Evolutionary conservation across 208 protist species (phyloP).

Genomic region (Dictyostelium gargantuum): DNA sequence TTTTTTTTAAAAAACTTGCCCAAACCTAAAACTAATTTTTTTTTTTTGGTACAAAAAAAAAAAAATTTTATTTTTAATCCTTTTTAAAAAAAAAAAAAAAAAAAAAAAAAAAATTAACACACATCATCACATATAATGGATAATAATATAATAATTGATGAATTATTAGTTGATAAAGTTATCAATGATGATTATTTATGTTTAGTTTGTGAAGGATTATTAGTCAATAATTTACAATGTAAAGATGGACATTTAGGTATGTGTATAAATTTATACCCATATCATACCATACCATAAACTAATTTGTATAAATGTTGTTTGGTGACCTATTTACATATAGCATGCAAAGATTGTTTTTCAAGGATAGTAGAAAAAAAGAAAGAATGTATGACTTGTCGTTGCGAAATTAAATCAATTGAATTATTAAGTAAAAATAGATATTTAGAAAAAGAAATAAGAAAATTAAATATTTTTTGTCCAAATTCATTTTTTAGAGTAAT

Average conservation of each 20-base stretch:
- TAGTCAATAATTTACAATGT: not conserved
- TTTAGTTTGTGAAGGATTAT: not conserved
- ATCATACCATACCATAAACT: too few species aligned
- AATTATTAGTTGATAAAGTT: not conserved
- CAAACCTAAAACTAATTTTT: not conserved
- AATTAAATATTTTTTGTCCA: not conserved
- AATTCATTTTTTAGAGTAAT: not conserved
- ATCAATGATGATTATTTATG: not conserved
- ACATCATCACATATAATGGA: not conserved
- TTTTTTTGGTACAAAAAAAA: too few species aligned
- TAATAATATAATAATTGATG: not conserved
- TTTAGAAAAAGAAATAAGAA: not conserved
- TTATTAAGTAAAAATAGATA: not conserved
- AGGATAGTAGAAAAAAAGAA: not conserved
- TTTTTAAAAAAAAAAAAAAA: too few species aligned
- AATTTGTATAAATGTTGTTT: not conserved
- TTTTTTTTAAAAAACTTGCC: too few species aligned
- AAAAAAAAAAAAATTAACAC: not conserved
- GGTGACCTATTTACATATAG: not conserved
- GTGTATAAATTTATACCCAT: not conserved
- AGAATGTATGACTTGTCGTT: not conserved
- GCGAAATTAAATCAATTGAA: not conserved
- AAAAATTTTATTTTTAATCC: too few species aligned
- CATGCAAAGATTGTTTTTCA: not conserved
- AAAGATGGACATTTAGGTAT: not conserved